Evolutionary conservation across 2,329 filamentous ascomycete genomes (phyloP), one percentile per base, ranked within the genome.

Genomic region (Alternaria angustiovoidea): DNA sequence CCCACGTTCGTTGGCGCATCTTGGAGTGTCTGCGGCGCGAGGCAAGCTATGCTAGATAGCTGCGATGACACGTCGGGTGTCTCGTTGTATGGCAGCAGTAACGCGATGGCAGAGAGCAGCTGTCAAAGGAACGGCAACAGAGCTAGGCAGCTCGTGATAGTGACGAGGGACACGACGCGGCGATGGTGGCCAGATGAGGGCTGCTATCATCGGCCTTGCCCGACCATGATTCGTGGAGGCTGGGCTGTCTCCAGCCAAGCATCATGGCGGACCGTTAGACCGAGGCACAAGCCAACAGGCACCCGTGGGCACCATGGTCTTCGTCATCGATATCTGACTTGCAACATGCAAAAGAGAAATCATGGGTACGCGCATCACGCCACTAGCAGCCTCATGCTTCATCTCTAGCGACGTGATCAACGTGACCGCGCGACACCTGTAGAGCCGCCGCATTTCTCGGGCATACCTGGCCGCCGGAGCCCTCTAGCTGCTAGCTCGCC

Each of bases 1-100:
- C 69, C 75, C 75, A 78, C 60, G 65, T 56, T 59, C 64, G 66
- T 66, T 67, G 69, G 68, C 75, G 75, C 77, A 79, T 79, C 53
- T 63, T 64, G 28, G 28, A 1, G 62, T 59, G 64, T 64, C 51
- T 65, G 67, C 68, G 67, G 69, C 66, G 59, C 63, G 56, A 57
- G 51, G 59, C 55, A 66, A 75, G 71, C 68, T 70, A 51, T 49
- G 52, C 39, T 42, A 24, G 24, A 44, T 14, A 51, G 60, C 56
- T 54, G 16, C 7, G 14, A 48, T 18, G 41, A 30, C 16, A 39
- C 18, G 53, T 41, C 34, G 51, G 28, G 41, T 26, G 39, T 52
- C 64, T 32, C 53, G 41, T n/a, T 51, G 46, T 28, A 39, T n/a
- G 4, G 32, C 20, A n/a, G n/a, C 5, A 16, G 18, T n/a, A 38